phyloP scores from a whole-genome alignment of 208 protist species.

The Vickermania ingenoplastis region DNA sequence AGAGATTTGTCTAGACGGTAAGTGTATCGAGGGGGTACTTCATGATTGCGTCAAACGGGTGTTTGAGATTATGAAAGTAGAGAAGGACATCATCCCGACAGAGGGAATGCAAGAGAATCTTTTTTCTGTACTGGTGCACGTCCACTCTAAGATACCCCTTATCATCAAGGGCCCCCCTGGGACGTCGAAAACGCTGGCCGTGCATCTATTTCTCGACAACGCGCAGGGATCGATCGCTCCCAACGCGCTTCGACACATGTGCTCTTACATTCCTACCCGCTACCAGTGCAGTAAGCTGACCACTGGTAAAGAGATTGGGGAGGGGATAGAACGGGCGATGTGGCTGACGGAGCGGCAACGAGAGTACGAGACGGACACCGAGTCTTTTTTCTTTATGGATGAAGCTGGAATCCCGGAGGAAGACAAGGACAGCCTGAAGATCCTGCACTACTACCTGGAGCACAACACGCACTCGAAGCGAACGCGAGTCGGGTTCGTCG shows the following conservation, averaged over 20 bases:
- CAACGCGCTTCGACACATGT: background rate
- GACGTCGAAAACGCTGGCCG: conserved; percentile 3
- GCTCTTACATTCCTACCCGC: background rate
- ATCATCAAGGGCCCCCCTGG: conserved; percentile 1
- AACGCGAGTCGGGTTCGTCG: background rate
- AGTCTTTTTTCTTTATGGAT: conserved; percentile 2
- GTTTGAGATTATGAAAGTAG: background rate
- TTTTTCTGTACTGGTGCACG: background rate
- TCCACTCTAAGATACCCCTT: background rate
- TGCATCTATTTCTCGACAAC: background rate
- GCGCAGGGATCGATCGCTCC: background rate
- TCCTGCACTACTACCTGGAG: conserved; percentile 3
- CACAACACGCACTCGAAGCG: background rate
- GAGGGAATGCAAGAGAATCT: background rate
- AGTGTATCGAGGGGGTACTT: too few relatives aligned
- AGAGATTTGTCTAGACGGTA: too few relatives aligned
- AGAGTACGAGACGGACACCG: background rate
- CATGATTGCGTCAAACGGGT: background rate
- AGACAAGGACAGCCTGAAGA: background rate
- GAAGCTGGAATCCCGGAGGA: conserved; percentile 2
- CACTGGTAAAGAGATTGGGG: background rate
- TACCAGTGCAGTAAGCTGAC: conserved; percentile 1
- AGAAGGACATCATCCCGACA: background rate
- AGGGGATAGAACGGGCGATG: background rate
- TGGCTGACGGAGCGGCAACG: background rate